These are phyloP conservation scores for Paulinella micropora DNA, from an alignment of 78 protist species.

Conservation along the genomic window DNA sequence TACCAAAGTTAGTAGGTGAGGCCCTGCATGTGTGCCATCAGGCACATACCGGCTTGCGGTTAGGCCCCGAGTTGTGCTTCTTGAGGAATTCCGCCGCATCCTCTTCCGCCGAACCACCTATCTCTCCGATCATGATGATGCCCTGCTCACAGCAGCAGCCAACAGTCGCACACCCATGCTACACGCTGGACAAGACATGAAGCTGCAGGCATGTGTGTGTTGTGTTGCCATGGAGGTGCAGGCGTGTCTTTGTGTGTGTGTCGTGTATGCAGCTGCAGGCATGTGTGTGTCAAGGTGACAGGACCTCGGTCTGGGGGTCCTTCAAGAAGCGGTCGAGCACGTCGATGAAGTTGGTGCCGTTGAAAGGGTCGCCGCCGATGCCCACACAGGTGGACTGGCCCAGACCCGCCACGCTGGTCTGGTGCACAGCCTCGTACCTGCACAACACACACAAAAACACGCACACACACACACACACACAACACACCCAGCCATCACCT, in stretches of 20 bases:
- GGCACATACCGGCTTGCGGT: no score
- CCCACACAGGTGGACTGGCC: constrained; percentile 92
- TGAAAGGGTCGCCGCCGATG: constrained; percentile 99
- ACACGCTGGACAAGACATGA: no score
- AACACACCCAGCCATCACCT: no score
- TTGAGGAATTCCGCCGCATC: constrained; percentile 86
- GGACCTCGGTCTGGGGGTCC: not conserved
- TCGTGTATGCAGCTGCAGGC: no score
- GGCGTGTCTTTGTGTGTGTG: no score
- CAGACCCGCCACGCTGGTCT: constrained; percentile 84
- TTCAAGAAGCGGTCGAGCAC: constrained; percentile 44
- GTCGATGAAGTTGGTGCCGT: constrained; percentile 96
- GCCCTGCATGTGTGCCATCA: constrained; percentile 30
- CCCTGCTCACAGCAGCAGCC: constrained; percentile 11
- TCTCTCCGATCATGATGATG: constrained; percentile 90
- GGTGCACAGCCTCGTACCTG: constrained; percentile 90
- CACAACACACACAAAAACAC: no score
- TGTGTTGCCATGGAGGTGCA: no score
- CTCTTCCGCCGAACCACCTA: constrained; percentile 97
- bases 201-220: no score
- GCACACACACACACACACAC: no score
- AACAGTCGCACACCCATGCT: not conserved
- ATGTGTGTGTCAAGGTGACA: no score
- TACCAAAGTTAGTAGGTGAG: no score
- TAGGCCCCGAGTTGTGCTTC: not conserved